Percentiles rank a stretch among this genome's conserved stretches.
phyloP scores from a whole-genome alignment of 2,329 filamentous ascomycete species.

The Pseudopyricularia javanii region DNA sequence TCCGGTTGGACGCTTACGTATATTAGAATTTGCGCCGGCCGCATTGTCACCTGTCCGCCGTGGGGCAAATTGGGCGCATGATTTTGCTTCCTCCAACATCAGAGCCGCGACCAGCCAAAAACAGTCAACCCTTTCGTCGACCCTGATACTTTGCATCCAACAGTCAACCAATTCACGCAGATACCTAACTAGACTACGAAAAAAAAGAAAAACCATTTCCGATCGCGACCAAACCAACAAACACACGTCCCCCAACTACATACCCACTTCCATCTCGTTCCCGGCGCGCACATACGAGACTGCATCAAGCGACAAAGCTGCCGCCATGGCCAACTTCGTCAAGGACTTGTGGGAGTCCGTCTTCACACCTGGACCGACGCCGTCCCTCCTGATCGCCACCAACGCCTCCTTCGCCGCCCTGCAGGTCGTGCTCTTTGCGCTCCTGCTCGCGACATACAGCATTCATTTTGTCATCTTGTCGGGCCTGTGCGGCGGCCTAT shows the following conservation, averaged over 20 bases:
- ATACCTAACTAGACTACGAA: no score
- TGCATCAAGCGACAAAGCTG: background rate
- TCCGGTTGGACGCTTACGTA: background rate
- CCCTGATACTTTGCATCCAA: background rate
- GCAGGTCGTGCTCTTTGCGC: slow-evolving; percentile 62
- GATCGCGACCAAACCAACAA: no score
- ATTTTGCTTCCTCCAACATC: background rate
- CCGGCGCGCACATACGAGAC: background rate
- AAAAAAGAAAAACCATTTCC: background rate
- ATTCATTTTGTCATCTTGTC: slow-evolving; percentile 82
- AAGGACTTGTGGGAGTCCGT: slow-evolving; percentile 80
- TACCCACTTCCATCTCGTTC: background rate
- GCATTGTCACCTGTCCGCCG: background rate
- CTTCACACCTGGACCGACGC: slow-evolving; percentile 85
- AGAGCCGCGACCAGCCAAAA: no score
- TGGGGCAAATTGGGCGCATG: background rate
- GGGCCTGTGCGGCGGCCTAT: slow-evolving; percentile 65
- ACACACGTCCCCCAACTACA: background rate
- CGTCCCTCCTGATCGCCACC: slow-evolving; percentile 76
- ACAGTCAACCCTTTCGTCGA: background rate
- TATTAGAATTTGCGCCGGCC: background rate
- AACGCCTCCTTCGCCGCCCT: slow-evolving; percentile 81
- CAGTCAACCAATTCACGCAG: no score
- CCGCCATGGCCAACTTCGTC: slow-evolving; percentile 47
- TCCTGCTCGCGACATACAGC: slow-evolving; percentile 73